Conservation (phyloP, 306 rosid genomes). For the Quercus ilex region DNA sequence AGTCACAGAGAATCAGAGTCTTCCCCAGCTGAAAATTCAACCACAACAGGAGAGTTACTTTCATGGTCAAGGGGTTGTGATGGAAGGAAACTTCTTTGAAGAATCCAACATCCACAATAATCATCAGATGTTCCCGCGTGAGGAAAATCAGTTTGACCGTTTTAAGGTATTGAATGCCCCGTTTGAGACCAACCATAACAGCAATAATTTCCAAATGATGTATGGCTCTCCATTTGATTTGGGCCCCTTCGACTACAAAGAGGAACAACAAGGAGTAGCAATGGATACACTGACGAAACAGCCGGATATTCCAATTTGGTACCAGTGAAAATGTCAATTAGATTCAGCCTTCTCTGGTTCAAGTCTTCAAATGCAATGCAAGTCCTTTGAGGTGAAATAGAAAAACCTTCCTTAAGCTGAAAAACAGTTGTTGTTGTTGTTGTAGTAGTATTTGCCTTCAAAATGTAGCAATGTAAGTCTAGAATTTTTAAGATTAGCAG, state of each 20-base stretch:
- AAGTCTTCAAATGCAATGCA: slow-evolving; percentile 3
- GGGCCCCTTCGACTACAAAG: slow-evolving; percentile 48
- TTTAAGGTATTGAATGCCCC: slow-evolving; percentile 44
- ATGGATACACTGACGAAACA: slow-evolving; percentile 43
- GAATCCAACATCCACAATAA: slow-evolving; percentile 32
- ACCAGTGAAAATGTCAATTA: slow-evolving; percentile 25
- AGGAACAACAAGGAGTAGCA: slow-evolving; percentile 44
- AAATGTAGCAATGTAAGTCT: slow-evolving; percentile 30
- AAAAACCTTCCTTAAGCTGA: slow-evolving; percentile 25
- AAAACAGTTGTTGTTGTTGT: not conserved
- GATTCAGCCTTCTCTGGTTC: not conserved
- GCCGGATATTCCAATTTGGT: slow-evolving; percentile 53
- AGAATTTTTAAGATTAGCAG: slow-evolving; percentile 28
- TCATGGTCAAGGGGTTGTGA: slow-evolving; percentile 38
- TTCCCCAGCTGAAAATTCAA: slow-evolving; percentile 32
- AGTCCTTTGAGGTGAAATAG: slow-evolving; percentile 10
- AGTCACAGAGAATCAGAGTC: slow-evolving; percentile 32
- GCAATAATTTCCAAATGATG: slow-evolving; percentile 37
- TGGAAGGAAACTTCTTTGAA: slow-evolving; percentile 44
- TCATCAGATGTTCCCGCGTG: slow-evolving; percentile 33
- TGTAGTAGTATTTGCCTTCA: slow-evolving; percentile 21
- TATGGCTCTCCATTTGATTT: slow-evolving; percentile 52
- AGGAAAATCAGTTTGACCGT: slow-evolving; percentile 50
- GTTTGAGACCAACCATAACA: slow-evolving; percentile 41
- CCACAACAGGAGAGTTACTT: slow-evolving; percentile 41